These are phyloP conservation scores for Priceomyces melissophilus DNA, from an alignment of 805 yeast genomes.

Conservation along the genomic window DNA sequence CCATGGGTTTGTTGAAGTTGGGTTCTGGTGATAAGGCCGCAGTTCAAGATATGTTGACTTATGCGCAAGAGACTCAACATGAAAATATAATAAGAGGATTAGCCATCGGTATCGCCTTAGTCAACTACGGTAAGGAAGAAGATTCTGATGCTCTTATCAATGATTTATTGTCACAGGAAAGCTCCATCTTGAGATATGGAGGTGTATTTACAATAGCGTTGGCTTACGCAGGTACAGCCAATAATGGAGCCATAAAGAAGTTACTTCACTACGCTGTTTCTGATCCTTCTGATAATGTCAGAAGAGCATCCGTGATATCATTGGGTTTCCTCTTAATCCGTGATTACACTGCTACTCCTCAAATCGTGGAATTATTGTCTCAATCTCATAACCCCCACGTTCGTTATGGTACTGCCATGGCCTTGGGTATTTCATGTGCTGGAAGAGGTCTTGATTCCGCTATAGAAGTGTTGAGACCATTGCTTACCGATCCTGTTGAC, in stretches of 20 bases:
- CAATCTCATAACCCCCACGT: conserved; percentile 98
- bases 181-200: conserved; percentile 87
- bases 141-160: conserved; percentile 69
- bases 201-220: conserved; percentile 92
- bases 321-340: conserved; percentile 89
- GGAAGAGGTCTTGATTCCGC: conserved; percentile 90
- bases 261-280: conserved; percentile 92
- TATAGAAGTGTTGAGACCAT: conserved; percentile 85
- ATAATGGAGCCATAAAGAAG: conserved; percentile 80
- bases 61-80: conserved; percentile 94
- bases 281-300: conserved; percentile 92
- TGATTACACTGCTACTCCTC: conserved; percentile 90
- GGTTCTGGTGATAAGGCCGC: conserved; percentile 79
- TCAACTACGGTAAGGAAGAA: conserved; percentile 83
- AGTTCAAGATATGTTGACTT: conserved; percentile 74
- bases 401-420: conserved; percentile 96
- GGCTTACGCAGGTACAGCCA: conserved; percentile 96
- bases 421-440: conserved; percentile 95
- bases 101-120: conserved; percentile 82
- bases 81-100: conserved; percentile 93
- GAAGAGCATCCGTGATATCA: conserved; percentile 92
- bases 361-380: conserved; percentile 86
- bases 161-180: conserved; percentile 67
- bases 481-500: conserved; percentile 91
- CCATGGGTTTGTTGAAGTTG: conserved; percentile 93